These are phyloP conservation scores for Macrolepiota dolichaula DNA, from an alignment of 768 basidiomycete genomes.

Conservation along the genomic window DNA sequence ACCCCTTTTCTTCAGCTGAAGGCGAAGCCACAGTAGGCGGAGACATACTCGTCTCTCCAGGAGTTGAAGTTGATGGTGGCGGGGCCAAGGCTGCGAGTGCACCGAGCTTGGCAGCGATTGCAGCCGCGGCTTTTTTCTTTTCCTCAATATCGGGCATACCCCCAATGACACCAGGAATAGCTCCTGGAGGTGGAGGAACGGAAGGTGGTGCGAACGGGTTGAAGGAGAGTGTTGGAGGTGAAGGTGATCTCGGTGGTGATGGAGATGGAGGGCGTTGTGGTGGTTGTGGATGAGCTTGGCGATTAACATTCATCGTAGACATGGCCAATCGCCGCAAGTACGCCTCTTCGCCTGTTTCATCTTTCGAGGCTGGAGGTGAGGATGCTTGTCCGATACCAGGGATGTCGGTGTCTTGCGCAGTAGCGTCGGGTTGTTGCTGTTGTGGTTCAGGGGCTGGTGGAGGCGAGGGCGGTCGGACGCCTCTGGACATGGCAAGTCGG, in stretches of 20 bases:
- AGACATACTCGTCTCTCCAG: slow-evolving; percentile 23
- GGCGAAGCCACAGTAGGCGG: not conserved
- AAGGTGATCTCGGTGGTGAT: slow-evolving; percentile 29
- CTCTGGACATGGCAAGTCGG: slow-evolving; percentile 64
- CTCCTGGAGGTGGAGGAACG: slow-evolving; percentile 48
- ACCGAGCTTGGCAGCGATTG: slow-evolving; percentile 72
- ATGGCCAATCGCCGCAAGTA: slow-evolving; percentile 61
- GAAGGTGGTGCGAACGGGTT: slow-evolving; percentile 68
- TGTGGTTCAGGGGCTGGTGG: slow-evolving; percentile 17
- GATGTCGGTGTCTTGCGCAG: slow-evolving; percentile 12
- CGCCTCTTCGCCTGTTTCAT: slow-evolving; percentile 65
- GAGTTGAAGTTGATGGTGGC: slow-evolving; percentile 23
- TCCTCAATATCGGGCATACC: slow-evolving; percentile 47
- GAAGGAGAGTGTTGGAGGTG: slow-evolving; percentile 57
- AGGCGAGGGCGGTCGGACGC: slow-evolving; percentile 21
- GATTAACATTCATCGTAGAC: slow-evolving; percentile 34
- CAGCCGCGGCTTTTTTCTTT: slow-evolving; percentile 72
- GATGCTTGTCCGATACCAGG: not conserved
- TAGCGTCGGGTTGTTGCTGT: not conserved
- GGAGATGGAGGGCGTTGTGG: slow-evolving; percentile 13
- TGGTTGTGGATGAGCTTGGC: slow-evolving; percentile 24
- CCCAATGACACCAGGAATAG: slow-evolving; percentile 26
- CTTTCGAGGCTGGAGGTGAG: slow-evolving; percentile 5
- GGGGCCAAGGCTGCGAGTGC: slow-evolving; percentile 42
- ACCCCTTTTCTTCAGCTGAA: slow-evolving; percentile 22